A percentile compares a stretch with the other conserved stretches of the same genome.
These are phyloP conservation scores for Ormosia emarginata DNA, from an alignment of 306 rosid species.

Conservation along the genomic window DNA sequence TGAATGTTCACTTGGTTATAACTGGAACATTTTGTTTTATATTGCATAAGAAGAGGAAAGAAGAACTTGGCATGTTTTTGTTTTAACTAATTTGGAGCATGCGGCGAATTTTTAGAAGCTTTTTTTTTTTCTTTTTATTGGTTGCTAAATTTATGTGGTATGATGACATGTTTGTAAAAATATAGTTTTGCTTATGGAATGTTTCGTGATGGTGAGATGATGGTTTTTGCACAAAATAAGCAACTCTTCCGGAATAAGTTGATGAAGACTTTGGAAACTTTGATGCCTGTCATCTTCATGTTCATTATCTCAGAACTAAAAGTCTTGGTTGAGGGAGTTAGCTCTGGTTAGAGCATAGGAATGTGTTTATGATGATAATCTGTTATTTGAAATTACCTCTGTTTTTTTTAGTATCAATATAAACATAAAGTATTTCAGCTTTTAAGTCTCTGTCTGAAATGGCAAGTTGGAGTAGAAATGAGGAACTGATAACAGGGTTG, in stretches of 20 bases:
- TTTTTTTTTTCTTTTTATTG: not conserved
- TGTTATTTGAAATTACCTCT: not conserved
- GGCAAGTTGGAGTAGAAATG: constrained; percentile 10
- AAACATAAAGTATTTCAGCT: not conserved
- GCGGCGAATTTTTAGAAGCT: not conserved
- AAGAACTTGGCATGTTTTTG: not conserved
- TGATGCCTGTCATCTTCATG: not conserved
- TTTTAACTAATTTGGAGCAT: not conserved
- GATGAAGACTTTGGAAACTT: not conserved
- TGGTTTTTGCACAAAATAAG: not conserved
- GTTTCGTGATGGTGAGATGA: not conserved
- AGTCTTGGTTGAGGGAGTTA: not conserved
- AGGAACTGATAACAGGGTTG: not conserved
- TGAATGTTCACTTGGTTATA: constrained; percentile 5
- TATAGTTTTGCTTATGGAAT: not conserved
- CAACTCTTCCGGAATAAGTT: not conserved
- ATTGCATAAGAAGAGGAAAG: not conserved
- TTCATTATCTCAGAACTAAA: not conserved
- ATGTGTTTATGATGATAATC: not conserved
- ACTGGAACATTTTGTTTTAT: not conserved
- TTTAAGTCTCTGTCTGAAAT: not conserved
- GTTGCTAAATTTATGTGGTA: not conserved
- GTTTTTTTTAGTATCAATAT: constrained; percentile 7
- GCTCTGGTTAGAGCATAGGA: not conserved
- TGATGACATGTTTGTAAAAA: constrained; percentile 6